A percentile compares a stretch with the other conserved stretches of the same genome.
phyloP scores from a whole-genome alignment of 306 rosid genomes.

The Castanea crenata region DNA sequence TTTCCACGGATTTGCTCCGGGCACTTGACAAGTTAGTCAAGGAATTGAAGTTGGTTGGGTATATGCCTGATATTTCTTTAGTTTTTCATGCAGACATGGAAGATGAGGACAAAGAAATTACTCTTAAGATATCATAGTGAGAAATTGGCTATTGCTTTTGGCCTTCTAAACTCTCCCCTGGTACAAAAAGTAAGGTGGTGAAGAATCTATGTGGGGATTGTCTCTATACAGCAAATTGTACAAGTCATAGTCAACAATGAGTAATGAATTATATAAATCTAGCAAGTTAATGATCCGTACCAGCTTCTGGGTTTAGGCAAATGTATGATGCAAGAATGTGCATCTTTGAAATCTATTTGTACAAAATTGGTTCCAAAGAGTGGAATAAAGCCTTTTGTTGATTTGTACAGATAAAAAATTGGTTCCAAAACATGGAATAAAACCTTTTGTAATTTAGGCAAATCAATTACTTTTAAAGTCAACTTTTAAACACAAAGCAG shows the following conservation, averaged over 20 bases:
- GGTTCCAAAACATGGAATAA: no score
- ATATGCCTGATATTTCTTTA: slow-evolving; percentile 67
- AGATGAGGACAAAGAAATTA: slow-evolving; percentile 60
- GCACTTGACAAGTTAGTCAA: slow-evolving; percentile 69
- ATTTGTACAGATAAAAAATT: no score
- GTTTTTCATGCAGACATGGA: slow-evolving; percentile 63
- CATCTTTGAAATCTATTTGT: not conserved
- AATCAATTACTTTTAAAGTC: no score
- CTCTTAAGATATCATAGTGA: slow-evolving; percentile 82
- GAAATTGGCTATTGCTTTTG: slow-evolving; percentile 74
- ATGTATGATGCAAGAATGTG: not conserved
- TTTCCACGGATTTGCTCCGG: slow-evolving; percentile 44
- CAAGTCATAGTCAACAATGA: not conserved
- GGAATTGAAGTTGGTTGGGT: slow-evolving; percentile 70
- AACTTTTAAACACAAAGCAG: no score
- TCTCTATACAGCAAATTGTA: slow-evolving; percentile 49
- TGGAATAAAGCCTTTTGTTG: no score
- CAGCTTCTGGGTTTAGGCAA: not conserved
- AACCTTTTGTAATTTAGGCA: no score
- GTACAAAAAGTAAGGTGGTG: slow-evolving; percentile 66
- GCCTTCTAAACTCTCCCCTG: slow-evolving; percentile 69
- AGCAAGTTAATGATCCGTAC: not conserved
- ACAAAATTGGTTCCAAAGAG: not conserved
- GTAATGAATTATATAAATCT: no score
- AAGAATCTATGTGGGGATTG: slow-evolving; percentile 88